phyloP scores from a whole-genome alignment of 805 yeast species.

The Schizosaccharomyces japonicus region DNA sequence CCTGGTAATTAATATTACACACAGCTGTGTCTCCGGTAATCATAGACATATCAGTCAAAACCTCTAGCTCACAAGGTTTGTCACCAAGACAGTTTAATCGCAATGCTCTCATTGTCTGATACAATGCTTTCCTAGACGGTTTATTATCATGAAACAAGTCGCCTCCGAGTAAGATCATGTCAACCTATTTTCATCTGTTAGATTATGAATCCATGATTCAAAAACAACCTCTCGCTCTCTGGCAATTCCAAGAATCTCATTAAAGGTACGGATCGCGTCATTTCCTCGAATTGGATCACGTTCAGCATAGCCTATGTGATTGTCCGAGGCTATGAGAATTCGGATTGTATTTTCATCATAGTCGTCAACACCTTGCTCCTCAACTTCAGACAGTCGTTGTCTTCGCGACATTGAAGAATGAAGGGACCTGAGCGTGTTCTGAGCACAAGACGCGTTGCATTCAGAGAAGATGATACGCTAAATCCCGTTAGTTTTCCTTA shows the following conservation, averaged over 20 bases:
- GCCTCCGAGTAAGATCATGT: slow-evolving; percentile 77
- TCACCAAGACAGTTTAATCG: slow-evolving; percentile 60
- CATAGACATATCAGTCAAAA: slow-evolving; percentile 52
- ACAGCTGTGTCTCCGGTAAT: slow-evolving; percentile 33
- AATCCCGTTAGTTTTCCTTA: too few relatives aligned
- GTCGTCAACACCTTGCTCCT: too few relatives aligned
- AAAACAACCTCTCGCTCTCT: slow-evolving; percentile 30
- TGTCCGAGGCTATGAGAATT: slow-evolving; percentile 72
- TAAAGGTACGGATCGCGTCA: slow-evolving; percentile 71
- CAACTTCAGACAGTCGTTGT: too few relatives aligned
- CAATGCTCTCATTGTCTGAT: slow-evolving; percentile 52
- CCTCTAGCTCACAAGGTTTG: slow-evolving; percentile 62
- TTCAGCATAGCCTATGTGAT: slow-evolving; percentile 86
- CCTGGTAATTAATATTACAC: slow-evolving; percentile 63
- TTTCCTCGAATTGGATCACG: slow-evolving; percentile 73
- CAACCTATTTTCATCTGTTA: slow-evolving; percentile 21
- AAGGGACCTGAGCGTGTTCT: too few relatives aligned
- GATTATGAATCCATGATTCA: background rate
- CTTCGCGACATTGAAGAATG: too few relatives aligned
- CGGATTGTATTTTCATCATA: slow-evolving; percentile 35
- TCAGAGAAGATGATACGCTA: too few relatives aligned
- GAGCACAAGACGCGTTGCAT: too few relatives aligned
- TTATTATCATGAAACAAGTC: slow-evolving; percentile 79
- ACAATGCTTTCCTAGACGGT: slow-evolving; percentile 68
- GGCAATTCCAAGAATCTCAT: slow-evolving; percentile 59